Evolutionary conservation across 129 eudicot genomes (phyloP), one percentile per base, ranked within the genome.

Genomic region (Logfia minima): DNA sequence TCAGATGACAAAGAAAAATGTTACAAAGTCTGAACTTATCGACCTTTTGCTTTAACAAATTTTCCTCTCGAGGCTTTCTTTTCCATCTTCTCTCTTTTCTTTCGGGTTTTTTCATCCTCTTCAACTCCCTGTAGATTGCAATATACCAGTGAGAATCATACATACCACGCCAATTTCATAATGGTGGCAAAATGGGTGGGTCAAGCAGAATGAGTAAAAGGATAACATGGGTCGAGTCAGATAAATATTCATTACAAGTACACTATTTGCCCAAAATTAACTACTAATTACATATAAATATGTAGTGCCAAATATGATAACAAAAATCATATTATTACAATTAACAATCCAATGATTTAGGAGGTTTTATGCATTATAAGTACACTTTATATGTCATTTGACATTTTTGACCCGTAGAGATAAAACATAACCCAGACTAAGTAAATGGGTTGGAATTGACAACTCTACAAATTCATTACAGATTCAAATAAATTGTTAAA

Each of bases 31-130:
- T 11, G 4, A 22, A 77, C 4, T 77, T 67, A 88, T 75, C 93
- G 84, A 53, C 79, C 78, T 83, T 89, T 87, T 24, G 96, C 76
- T 77, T 86, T 94, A 48, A 86, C 82, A 71, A 94, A 85, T 77
- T 89, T 91, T 65, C 84, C 86, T 80, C 97, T 84, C 28, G 98
- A 83, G 14, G 97, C 98, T 82, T 80, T 91, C 84, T 81, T 94
- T 85, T 94, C 98, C 92, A 91, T 79, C 70, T 91, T 94, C 80
- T 94, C 96, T 81, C 98, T 89, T 81, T 94, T 94, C 88, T 91
- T 94, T 68, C 93, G 85, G 14, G 93, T 86, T 81, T 89, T 91
- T 63, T 91, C 97, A 80, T 91, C 97, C 80, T 91, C 98, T 66
- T 86, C 94, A 61, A 34, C 87, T 64, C 85, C 98, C 97, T 91